Conservation (phyloP, 768 basidiomycete species). For the Lactarius hatsudake region DNA sequence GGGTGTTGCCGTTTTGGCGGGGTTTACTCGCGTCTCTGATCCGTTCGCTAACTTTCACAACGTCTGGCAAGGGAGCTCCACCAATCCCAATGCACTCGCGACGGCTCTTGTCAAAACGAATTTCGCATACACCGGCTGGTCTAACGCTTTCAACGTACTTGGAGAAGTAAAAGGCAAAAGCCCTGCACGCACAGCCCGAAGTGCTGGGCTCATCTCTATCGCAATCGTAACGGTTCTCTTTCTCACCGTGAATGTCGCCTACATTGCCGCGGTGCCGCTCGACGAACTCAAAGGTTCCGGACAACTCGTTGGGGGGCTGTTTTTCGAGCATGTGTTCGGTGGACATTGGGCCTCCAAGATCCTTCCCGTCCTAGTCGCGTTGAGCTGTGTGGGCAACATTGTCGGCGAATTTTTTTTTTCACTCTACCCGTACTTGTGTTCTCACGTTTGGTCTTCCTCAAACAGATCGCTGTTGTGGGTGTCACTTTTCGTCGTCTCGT, state of each 20-base stretch:
- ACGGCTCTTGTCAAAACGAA: conserved; percentile 34
- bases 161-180: conserved; percentile 40
- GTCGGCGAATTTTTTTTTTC: conserved; percentile 36
- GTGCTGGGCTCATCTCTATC: conserved; percentile 46
- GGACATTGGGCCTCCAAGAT: conserved; percentile 32
- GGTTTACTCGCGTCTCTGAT: conserved; percentile 31
- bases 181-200: conserved; percentile 46
- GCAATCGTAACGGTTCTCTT: conserved; percentile 46
- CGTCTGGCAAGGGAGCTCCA: conserved; percentile 32
- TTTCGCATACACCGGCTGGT: conserved; percentile 34
- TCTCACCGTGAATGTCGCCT: conserved; percentile 45
- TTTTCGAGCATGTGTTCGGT: conserved; percentile 52
- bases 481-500: too few relatives aligned
- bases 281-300: conserved; percentile 43
- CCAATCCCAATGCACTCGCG: conserved; percentile 31
- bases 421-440: conserved; percentile 38
- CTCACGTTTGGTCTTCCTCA: conserved; percentile 40
- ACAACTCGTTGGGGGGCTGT: conserved; percentile 47
- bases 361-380: conserved; percentile 23
- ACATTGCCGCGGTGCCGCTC: conserved; percentile 42
- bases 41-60: conserved; percentile 35
- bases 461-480: conserved; percentile 29
- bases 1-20: conserved; percentile 31
- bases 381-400: conserved; percentile 28
- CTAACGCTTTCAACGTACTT: conserved; percentile 48